Evolutionary conservation across 352 stramenopile genomes (phyloP).

Genomic region (Phytopythium litorale): DNA sequence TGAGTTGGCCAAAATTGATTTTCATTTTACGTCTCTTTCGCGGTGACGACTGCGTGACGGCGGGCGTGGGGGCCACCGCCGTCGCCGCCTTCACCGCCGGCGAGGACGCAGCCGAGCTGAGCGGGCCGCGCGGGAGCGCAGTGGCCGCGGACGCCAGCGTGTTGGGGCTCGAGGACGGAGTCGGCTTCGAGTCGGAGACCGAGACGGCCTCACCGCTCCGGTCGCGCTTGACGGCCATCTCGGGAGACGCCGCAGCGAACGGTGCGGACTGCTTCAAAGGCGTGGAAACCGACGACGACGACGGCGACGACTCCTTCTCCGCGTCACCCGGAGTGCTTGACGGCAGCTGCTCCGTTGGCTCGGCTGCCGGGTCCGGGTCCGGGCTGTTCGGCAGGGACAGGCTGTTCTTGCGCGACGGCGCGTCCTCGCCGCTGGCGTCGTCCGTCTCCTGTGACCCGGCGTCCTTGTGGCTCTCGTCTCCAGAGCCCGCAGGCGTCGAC

Average conservation of each 20-base stretch:
- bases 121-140: not conserved
- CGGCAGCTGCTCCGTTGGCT: constrained; percentile 17
- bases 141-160: not conserved
- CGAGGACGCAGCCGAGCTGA: constrained; percentile 12
- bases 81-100: constrained; percentile 29
- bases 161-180: not conserved
- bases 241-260: not conserved
- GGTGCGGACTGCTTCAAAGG: constrained; percentile 33
- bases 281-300: constrained; percentile 17
- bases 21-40: constrained; percentile 91
- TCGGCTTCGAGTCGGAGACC: not conserved
- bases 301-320: constrained; percentile 26
- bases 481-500: constrained; percentile 29
- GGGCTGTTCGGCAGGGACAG: constrained; percentile 39
- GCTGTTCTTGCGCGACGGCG: constrained; percentile 26
- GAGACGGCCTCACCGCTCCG: constrained; percentile 3
- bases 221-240: constrained; percentile 10
- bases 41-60: constrained; percentile 49
- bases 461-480: constrained; percentile 53
- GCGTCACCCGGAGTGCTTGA: constrained; percentile 15
- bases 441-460: constrained; percentile 56
- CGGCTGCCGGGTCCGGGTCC: constrained; percentile 51
- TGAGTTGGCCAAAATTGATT: constrained; percentile 89
- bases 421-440: constrained; percentile 37
- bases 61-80: constrained; percentile 32